Evolutionary conservation across 2,329 filamentous ascomycete genomes (phyloP), one percentile per base, ranked within the genome.

Genomic region (Corniculantispora saksenae): DNA sequence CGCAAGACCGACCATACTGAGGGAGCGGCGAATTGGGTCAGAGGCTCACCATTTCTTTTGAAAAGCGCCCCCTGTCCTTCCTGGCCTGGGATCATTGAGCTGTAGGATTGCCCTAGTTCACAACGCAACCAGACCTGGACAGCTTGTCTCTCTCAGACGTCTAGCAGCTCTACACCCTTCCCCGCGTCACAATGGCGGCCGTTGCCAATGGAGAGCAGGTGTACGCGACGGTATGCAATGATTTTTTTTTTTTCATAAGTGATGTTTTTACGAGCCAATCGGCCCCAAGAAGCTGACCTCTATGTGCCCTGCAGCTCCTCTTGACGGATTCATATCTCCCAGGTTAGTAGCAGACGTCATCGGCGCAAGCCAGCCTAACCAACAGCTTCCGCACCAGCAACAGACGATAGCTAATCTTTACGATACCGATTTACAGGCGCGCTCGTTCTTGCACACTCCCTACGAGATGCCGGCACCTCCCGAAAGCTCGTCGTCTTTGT

Each of bases 321-420:
- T 83, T 97, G 81, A 97, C 88, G 81, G 94, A 99, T 80, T 86
- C 86, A 68, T 99, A 99, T 79, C 87, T 99, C 59, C 94, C 95
- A 77, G 94, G 94, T 96, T 83, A 73, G 80, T 77, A 12, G 53
- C 35, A 38, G 45, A 59, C 32, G 43, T 57, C 54, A 57, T 62
- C 63, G n/a, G 67, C 58, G 51, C 58, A 47, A 62, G 63, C 59
- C 67, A 38, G 61, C 62, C 55, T n/a, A 59, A 27, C 56, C 32
- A 53, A 66, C 67, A 65, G 68, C 61, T 19, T 69, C 65, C 61
- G 27, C 65, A 67, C 65, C 68, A 71, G 5, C 72, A 69, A 59
- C 63, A 45, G 4, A 17, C 19, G 15, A 55, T 68, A 66, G 48
- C 61, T 63, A 63, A 66, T 63, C 23, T 61, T 59, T 55, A 56